These are phyloP conservation scores for Salvia hispanica DNA, from an alignment of 257 asterid species.

Conservation along the genomic window DNA sequence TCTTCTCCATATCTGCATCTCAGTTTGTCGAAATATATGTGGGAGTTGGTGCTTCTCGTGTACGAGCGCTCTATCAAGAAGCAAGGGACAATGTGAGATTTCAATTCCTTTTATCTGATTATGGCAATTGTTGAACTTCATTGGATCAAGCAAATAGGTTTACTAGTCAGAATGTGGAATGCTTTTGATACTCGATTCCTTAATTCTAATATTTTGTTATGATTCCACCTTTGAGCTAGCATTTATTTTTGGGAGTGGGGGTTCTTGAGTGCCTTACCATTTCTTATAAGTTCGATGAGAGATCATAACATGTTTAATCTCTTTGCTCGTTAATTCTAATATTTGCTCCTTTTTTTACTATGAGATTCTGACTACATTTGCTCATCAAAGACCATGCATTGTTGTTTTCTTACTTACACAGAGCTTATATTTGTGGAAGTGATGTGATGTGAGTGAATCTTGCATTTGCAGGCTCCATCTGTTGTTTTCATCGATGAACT, in stretches of 20 bases:
- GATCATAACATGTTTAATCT: too few species aligned
- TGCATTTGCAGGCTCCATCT: constrained; percentile 80
- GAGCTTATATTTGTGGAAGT: neutral
- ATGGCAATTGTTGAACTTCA: constrained; percentile 7
- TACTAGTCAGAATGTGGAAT: neutral
- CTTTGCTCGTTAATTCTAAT: constrained; percentile 6
- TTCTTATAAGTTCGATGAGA: too few species aligned
- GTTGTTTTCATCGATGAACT: constrained; percentile 49
- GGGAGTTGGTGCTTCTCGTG: constrained; percentile 99
- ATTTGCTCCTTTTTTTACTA: neutral
- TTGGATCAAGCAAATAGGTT: constrained; percentile 17
- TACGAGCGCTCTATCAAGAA: constrained; percentile 95
- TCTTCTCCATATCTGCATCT: constrained; percentile 95
- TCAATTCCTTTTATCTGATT: constrained; percentile 16
- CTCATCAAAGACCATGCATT: neutral
- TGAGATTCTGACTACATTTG: neutral
- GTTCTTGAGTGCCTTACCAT: too few species aligned
- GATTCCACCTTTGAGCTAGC: too few species aligned
- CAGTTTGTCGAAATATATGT: constrained; percentile 97
- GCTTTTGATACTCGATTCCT: too few species aligned
- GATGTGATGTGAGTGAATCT: constrained; percentile 25
- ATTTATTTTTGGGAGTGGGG: too few species aligned
- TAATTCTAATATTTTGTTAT: too few species aligned
- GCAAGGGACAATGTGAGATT: constrained; percentile 84
- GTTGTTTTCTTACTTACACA: too few species aligned